These are phyloP conservation scores for Acephala macrosclerotiorum DNA, from an alignment of 2,329 filamentous ascomycete genomes.

Conservation along the genomic window DNA sequence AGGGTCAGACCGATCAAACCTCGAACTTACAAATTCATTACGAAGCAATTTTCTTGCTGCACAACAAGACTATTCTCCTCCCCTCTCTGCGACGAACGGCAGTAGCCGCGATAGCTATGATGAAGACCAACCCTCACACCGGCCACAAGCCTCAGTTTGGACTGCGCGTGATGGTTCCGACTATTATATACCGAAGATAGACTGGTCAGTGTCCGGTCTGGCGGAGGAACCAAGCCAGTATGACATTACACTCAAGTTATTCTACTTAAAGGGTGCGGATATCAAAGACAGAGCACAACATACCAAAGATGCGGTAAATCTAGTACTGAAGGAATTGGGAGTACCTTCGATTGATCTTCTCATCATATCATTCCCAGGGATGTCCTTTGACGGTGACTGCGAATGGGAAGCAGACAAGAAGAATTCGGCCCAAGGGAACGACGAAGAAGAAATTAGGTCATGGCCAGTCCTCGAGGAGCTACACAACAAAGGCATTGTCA, in stretches of 20 bases:
- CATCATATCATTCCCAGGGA: conserved; percentile 90
- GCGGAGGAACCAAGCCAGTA: conserved; percentile 85
- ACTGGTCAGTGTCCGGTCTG: conserved; percentile 74
- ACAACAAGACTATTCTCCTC: conserved; percentile 64
- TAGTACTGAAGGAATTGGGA: conserved; percentile 82
- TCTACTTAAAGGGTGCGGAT: conserved; percentile 81
- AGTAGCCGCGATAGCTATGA: conserved; percentile 43
- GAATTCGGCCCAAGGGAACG: conserved; percentile 67
- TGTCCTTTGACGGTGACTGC: conserved; percentile 92
- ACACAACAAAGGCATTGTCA: conserved; percentile 73
- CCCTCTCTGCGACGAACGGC: conserved; percentile 47
- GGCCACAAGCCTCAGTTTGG: conserved; percentile 61
- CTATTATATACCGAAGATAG: conserved; percentile 80
- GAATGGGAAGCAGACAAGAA: conserved; percentile 76
- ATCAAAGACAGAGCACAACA: conserved; percentile 71
- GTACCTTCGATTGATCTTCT: conserved; percentile 82
- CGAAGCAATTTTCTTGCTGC: conserved; percentile 82
- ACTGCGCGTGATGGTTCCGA: conserved; percentile 67
- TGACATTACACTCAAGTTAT: conserved; percentile 94
- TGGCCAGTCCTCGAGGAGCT: conserved; percentile 79
- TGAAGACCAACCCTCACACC: conserved; percentile 39
- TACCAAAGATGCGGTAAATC: conserved; percentile 77
- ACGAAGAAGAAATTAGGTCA: conserved; percentile 72
- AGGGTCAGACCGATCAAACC: conserved; percentile 83
- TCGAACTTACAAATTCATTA: conserved; percentile 89